Percentiles rank a stretch among this genome's conserved stretches.
phyloP scores from a whole-genome alignment of 2,329 filamentous ascomycete genomes.

The Amylocarpus encephaloides region DNA sequence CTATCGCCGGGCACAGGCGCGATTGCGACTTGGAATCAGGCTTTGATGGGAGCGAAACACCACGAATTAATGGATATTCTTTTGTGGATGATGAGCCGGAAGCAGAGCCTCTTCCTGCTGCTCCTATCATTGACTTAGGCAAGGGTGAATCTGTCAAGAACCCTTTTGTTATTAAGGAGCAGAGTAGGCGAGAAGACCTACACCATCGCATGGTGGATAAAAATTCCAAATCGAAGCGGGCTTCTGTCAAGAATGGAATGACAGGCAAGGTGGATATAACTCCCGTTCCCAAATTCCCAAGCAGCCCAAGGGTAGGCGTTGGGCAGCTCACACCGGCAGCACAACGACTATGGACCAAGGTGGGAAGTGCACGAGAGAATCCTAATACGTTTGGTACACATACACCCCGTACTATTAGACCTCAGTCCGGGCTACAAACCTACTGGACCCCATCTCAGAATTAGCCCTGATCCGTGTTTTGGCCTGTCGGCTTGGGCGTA shows the following conservation, averaged over 20 bases:
- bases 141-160: conserved; percentile 59
- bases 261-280: conserved; percentile 53
- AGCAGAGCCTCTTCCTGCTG: conserved; percentile 36
- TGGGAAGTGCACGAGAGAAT: conserved; percentile 38
- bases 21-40: conserved; percentile 55
- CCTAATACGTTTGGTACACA: conserved; percentile 25
- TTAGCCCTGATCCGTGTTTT: neutral
- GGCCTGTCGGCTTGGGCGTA: neutral
- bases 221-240: conserved; percentile 65
- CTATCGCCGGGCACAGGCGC: conserved; percentile 67
- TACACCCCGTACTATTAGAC: conserved; percentile 24
- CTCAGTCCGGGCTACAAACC: conserved; percentile 24
- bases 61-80: conserved; percentile 84
- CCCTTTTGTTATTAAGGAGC: conserved; percentile 73
- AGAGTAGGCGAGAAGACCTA: conserved; percentile 69
- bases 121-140: conserved; percentile 50
- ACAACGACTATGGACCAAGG: conserved; percentile 58
- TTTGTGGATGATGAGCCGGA: conserved; percentile 81
- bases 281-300: conserved; percentile 65
- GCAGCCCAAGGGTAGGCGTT: conserved; percentile 49
- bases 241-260: conserved; percentile 51
- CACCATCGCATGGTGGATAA: conserved; percentile 84
- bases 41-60: conserved; percentile 63
- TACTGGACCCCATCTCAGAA: conserved; percentile 26
- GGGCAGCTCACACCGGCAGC: conserved; percentile 67